Conservation (phyloP, 345 rosid genomes). For the Noccaea caerulescens region DNA sequence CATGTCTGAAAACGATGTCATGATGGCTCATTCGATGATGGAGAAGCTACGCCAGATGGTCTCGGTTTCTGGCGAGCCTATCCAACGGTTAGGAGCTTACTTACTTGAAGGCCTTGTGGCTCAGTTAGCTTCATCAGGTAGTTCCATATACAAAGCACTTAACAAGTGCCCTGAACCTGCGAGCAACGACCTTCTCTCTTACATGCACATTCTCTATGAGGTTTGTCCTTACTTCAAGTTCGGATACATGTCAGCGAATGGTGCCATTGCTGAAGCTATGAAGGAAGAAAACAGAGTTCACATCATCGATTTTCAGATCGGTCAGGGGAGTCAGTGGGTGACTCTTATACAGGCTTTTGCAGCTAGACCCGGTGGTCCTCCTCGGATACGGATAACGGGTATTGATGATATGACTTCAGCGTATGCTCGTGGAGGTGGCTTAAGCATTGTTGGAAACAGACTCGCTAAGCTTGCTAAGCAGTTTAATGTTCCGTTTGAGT, state of each 20-base stretch:
- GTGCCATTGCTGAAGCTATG: slow-evolving; percentile 98
- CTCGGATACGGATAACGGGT: slow-evolving; percentile 82
- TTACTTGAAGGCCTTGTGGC: slow-evolving; percentile 95
- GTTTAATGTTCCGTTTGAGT: slow-evolving; percentile 85
- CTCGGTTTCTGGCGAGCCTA: slow-evolving; percentile 95
- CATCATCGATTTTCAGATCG: slow-evolving; percentile 87
- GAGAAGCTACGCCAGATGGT: slow-evolving; percentile 72
- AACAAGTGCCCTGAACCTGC: slow-evolving; percentile 70
- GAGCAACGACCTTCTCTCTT: slow-evolving; percentile 75
- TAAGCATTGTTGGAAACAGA: slow-evolving; percentile 71
- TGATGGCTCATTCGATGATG: slow-evolving; percentile 72
- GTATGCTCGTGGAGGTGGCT: slow-evolving; percentile 91
- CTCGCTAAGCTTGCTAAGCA: slow-evolving; percentile 68
- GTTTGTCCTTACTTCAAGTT: slow-evolving; percentile 95
- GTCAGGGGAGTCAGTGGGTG: slow-evolving; percentile 94
- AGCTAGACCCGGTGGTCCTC: slow-evolving; percentile 95
- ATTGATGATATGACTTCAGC: slow-evolving; percentile 80
- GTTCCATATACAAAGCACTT: slow-evolving; percentile 74
- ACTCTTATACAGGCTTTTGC: slow-evolving; percentile 98
- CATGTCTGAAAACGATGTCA: slow-evolving; percentile 68
- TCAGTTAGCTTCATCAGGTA: slow-evolving; percentile 77
- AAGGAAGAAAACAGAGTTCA: slow-evolving; percentile 87
- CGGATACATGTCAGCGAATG: slow-evolving; percentile 97
- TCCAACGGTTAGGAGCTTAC: slow-evolving; percentile 91
- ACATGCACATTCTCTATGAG: slow-evolving; percentile 90